phyloP scores from a whole-genome alignment of 768 basidiomycete species.

The Asterophora parasitica region DNA sequence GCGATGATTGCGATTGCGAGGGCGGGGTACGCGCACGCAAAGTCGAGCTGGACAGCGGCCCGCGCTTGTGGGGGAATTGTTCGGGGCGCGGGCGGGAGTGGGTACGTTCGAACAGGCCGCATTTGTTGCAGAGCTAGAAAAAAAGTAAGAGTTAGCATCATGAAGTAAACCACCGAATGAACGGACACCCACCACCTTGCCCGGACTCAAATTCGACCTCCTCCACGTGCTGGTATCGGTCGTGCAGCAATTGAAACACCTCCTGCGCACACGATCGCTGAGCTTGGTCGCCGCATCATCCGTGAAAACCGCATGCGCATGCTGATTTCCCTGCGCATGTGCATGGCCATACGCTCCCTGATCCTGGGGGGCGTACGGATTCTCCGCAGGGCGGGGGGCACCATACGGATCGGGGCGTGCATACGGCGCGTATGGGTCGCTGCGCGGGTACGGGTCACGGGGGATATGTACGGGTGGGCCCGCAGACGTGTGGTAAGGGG shows the following conservation, averaged over 20 bases:
- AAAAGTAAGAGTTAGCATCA: too few species aligned
- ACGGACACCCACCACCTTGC: constrained; percentile 63
- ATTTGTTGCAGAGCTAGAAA: constrained; percentile 58
- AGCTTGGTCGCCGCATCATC: constrained; percentile 81
- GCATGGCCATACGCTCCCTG: too few species aligned
- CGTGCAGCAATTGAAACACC: constrained; percentile 83
- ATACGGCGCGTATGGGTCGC: too few species aligned
- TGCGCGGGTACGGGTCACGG: constrained; percentile 15
- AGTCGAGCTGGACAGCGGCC: constrained; percentile 52
- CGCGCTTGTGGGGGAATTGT: constrained; percentile 77
- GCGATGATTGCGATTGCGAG: constrained; percentile 24
- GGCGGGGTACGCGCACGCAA: constrained; percentile 48
- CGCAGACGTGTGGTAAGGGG: constrained; percentile 11
- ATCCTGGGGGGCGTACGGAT: too few species aligned
- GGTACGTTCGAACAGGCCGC: constrained; percentile 76
- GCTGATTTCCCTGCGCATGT: constrained; percentile 18
- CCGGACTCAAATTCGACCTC: constrained; percentile 69
- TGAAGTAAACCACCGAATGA: too few species aligned
- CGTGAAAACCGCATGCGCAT: constrained; percentile 40
- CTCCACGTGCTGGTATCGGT: constrained; percentile 84
- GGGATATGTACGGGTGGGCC: constrained; percentile 8
- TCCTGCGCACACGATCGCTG: constrained; percentile 66
- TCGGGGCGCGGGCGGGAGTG: constrained; percentile 76
- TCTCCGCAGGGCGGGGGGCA: too few species aligned
- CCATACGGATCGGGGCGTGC: too few species aligned